Conservation (phyloP, 306 rosid genomes). For the Prunus davidiana region DNA sequence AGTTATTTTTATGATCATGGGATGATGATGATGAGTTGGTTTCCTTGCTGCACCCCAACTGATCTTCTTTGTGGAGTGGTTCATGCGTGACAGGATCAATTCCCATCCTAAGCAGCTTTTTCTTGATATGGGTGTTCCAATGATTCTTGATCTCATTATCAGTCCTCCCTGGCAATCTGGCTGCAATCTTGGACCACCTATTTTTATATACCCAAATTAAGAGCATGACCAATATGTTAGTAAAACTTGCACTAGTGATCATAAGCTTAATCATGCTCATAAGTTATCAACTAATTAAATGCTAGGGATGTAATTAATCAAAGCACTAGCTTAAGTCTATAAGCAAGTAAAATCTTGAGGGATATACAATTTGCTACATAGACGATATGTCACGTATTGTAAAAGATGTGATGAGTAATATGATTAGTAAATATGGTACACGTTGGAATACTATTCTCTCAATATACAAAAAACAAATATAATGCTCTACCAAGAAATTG, state of each 20-base stretch:
- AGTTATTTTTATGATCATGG: conserved; percentile 1
- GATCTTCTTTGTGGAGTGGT: conserved; percentile 50
- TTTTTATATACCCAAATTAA: not conserved
- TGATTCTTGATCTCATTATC: conserved; percentile 91
- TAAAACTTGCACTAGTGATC: not conserved
- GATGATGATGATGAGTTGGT: conserved; percentile 18
- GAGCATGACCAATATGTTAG: not conserved
- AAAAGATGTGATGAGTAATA: not conserved
- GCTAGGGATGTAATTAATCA: not conserved
- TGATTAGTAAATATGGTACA: not conserved
- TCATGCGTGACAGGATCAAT: conserved; percentile 86
- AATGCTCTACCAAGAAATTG: not conserved
- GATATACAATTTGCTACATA: not conserved
- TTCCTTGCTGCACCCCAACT: conserved; percentile 21
- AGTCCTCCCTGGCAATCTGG: conserved; percentile 81
- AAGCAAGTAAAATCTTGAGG: not conserved
- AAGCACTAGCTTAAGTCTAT: not conserved
- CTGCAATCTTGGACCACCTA: conserved; percentile 96
- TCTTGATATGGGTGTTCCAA: conserved; percentile 95
- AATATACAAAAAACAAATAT: not conserved
- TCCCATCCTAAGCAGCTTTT: conserved; percentile 83
- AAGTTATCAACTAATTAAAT: not conserved
- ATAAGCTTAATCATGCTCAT: not conserved
- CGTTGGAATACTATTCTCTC: too few relatives aligned
- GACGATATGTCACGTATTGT: too few relatives aligned